Base-by-base conservation (phyloP, 306 rosid genomes). In the Trichosanthes truncata region DNA sequence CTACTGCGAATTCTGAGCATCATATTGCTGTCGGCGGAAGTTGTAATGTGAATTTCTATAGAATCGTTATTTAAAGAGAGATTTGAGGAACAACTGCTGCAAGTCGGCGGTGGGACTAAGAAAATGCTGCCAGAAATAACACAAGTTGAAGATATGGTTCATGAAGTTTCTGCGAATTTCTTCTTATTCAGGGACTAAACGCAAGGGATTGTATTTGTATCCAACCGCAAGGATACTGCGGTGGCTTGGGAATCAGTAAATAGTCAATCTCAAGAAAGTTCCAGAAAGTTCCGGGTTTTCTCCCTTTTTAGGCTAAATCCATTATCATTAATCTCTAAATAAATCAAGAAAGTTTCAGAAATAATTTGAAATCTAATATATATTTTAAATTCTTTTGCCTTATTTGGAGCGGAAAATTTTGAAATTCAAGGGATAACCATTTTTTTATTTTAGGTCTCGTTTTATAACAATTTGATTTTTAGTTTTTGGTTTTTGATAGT, bases 1-100 rank as follows among this genome's bases (percentile, higher is more conserved):
- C 98, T 84, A 91, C 99, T 96, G 78, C 99, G 93, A 56, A 96
- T 86, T 87, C 99, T 78, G 66, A 96, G 91, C 96, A 96, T 88
- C 98, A 93, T 91, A 80, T 66, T 87, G 74, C 40, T 26, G 52
- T 43, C 82, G 75, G n/a, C 41, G 78, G 33, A 29, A 71, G 35
- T 52, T 65, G 6, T 40, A 46, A 21, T 9, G 23, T 51, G 45
- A 7, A 31, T 3, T 26, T n/a, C 43, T 46, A 5, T 21, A 7
- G 20, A 23, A 38, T 55, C 12, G 79, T 17, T 15, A 1, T 26
- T 41, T 10, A 26, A 8, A 48, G 78, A 74, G 9, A 35, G 43
- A 13, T 72, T 72, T 46, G 77, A 12, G 33, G 76, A 13, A 71
- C n/a, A 45, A 48, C 20, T 23, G 4, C 46, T n/a, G n/a, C 33